phyloP scores from a whole-genome alignment of 352 stramenopile species.

The Peronospora belbahrii region DNA sequence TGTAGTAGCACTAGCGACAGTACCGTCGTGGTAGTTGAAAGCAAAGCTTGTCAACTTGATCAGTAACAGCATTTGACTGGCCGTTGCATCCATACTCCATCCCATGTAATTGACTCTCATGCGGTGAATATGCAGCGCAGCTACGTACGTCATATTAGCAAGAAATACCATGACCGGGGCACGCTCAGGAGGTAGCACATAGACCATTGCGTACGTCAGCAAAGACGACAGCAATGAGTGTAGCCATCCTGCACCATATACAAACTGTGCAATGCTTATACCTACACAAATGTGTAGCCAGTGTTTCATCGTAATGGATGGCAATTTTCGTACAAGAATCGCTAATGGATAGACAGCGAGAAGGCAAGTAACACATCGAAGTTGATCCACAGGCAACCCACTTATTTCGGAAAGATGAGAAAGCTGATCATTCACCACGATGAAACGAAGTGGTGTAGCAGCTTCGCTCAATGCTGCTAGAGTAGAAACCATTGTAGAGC shows the following conservation, averaged over 20 bases:
- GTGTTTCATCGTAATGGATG: conserved; percentile 82
- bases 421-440: conserved; percentile 41
- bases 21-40: conserved; percentile 94
- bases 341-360: conserved; percentile 90
- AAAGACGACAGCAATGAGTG: conserved; percentile 90
- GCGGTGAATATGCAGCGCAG: conserved; percentile 90
- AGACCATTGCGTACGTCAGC: conserved; percentile 82
- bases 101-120: conserved; percentile 94
- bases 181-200: conserved; percentile 32
- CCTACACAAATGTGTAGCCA: conserved; percentile 87
- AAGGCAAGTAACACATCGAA: conserved; percentile 84
- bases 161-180: conserved; percentile 85
- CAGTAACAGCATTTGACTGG: conserved; percentile 89
- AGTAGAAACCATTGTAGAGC: no score
- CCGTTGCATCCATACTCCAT: conserved; percentile 83
- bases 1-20: conserved; percentile 23
- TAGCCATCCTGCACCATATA: conserved; percentile 88
- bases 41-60: conserved; percentile 97
- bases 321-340: conserved; percentile 82
- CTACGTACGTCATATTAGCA: conserved; percentile 90
- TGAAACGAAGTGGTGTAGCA: conserved; percentile 45
- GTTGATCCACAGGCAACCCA: conserved; percentile 48
- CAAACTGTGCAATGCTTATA: conserved; percentile 92
- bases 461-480: neutral
- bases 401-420: conserved; percentile 22